Percentiles rank a stretch among this genome's conserved stretches.
Evolutionary conservation across 352 stramenopile species (phyloP).

Genomic region (Phytophthora chlamydospora): DNA sequence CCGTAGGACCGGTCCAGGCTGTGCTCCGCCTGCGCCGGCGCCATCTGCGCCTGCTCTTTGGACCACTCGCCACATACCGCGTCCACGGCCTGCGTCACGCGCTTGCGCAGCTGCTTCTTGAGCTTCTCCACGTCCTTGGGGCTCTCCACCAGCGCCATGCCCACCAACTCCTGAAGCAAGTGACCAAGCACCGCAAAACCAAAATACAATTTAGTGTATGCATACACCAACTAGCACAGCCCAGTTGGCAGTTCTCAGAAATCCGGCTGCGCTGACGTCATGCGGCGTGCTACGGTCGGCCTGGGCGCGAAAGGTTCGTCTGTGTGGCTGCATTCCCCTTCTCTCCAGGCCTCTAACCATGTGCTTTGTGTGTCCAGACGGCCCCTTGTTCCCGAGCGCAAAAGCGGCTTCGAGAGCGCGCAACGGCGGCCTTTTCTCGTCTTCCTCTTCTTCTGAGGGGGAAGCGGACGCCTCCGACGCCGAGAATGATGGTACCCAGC

Average conservation of each 20-base stretch:
- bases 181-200: too few relatives aligned
- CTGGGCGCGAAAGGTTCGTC: constrained; percentile 26
- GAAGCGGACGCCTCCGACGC: constrained; percentile 31
- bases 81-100: constrained; percentile 52
- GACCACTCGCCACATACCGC: constrained; percentile 48
- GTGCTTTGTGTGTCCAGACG: constrained; percentile 14
- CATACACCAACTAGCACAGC: too few relatives aligned
- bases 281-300: constrained; percentile 35
- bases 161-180: not conserved
- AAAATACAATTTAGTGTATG: not conserved
- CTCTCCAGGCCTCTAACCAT: constrained; percentile 2
- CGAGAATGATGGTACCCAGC: constrained; percentile 19
- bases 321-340: not conserved
- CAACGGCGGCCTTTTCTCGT: constrained; percentile 47
- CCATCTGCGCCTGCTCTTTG: constrained; percentile 19
- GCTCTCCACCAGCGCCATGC: constrained; percentile 5
- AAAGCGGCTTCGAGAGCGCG: constrained; percentile 21
- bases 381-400: constrained; percentile 22
- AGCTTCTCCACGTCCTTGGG: constrained; percentile 21
- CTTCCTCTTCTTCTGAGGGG: constrained; percentile 39
- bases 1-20: constrained; percentile 54
- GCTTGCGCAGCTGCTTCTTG: constrained; percentile 34
- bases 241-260: constrained; percentile 25
- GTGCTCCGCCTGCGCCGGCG: constrained; percentile 11
- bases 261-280: constrained; percentile 31